A percentile compares a stretch with the other conserved stretches of the same genome.
phyloP scores from a whole-genome alignment of 2,329 filamentous ascomycete genomes.

The Diaporthe helianthi region DNA sequence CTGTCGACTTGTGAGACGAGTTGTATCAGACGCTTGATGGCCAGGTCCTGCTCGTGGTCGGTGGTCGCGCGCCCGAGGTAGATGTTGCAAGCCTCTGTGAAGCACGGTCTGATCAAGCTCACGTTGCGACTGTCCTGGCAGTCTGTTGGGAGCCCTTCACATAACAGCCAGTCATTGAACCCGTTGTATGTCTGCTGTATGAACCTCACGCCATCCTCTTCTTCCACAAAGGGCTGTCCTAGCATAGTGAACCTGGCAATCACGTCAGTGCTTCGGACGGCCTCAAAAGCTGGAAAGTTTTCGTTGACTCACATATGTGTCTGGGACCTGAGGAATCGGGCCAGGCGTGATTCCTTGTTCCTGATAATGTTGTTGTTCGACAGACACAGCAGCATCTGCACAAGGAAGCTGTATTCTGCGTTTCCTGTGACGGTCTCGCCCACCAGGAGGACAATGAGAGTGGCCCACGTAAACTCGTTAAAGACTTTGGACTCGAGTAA shows the following conservation, averaged over 20 bases:
- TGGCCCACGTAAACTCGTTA: slow-evolving; percentile 11
- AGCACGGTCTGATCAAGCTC: not conserved
- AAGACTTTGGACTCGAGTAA: not conserved
- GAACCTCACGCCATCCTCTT: not conserved
- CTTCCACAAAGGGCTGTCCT: not conserved
- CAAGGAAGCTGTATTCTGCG: slow-evolving; percentile 4
- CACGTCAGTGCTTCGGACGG: not conserved
- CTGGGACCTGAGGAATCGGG: not conserved
- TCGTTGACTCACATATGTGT: not conserved
- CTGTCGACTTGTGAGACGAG: not conserved
- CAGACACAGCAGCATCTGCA: slow-evolving; percentile 5
- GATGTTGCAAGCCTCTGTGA: slow-evolving; percentile 10
- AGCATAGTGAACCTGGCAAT: slow-evolving; percentile 1
- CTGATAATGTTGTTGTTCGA: not conserved
- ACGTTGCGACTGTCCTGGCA: slow-evolving; percentile 18
- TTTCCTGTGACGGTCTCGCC: slow-evolving; percentile 10
- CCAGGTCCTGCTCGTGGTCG: not conserved
- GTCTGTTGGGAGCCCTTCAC: not conserved
- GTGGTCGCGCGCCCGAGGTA: not conserved
- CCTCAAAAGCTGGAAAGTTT: accelerated
- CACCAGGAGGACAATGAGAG: not conserved
- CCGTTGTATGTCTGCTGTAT: not conserved
- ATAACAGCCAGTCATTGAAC: not conserved
- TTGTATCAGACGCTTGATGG: not conserved
- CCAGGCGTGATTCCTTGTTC: not conserved